phyloP scores from a whole-genome alignment of 2,329 filamentous ascomycete genomes.

The Fusarium succisae region DNA sequence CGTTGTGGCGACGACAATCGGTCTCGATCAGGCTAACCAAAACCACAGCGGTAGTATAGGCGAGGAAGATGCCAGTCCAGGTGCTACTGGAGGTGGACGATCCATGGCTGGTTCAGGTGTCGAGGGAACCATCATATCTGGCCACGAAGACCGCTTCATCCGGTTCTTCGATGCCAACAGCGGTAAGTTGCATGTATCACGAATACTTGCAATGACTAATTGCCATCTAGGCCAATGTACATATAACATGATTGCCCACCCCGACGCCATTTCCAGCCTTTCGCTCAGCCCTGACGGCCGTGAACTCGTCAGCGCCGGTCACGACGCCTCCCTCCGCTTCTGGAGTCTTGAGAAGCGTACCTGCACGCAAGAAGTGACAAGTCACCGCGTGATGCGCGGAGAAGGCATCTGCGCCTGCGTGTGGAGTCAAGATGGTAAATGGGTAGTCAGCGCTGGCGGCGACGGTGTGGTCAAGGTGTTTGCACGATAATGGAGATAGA shows the following conservation, averaged over 20 bases:
- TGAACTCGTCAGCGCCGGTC: slow-evolving; percentile 94
- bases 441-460: slow-evolving; percentile 93
- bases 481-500: slow-evolving; percentile 50
- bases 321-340: slow-evolving; percentile 94
- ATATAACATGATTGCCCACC: slow-evolving; percentile 98
- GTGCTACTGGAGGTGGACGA: slow-evolving; percentile 78
- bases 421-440: slow-evolving; percentile 94
- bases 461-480: slow-evolving; percentile 97
- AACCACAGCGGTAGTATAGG: slow-evolving; percentile 66
- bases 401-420: slow-evolving; percentile 94
- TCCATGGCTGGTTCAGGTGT: slow-evolving; percentile 77
- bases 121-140: slow-evolving; percentile 93
- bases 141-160: slow-evolving; percentile 95
- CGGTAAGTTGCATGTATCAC: slow-evolving; percentile 73
- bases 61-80: slow-evolving; percentile 78
- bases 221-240: slow-evolving; percentile 86
- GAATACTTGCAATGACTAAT: slow-evolving; percentile 11
- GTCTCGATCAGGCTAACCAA: slow-evolving; percentile 74
- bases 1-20: slow-evolving; percentile 85
- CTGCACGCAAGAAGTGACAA: slow-evolving; percentile 95
- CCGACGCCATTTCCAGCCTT: slow-evolving; percentile 89
- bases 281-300: slow-evolving; percentile 92
- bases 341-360: slow-evolving; percentile 96
- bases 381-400: slow-evolving; percentile 91
- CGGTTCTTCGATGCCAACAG: slow-evolving; percentile 98